A percentile compares a stretch with the other conserved stretches of the same genome.
phyloP scores from a whole-genome alignment of 148 eudicot species.

The Drosera capensis region DNA sequence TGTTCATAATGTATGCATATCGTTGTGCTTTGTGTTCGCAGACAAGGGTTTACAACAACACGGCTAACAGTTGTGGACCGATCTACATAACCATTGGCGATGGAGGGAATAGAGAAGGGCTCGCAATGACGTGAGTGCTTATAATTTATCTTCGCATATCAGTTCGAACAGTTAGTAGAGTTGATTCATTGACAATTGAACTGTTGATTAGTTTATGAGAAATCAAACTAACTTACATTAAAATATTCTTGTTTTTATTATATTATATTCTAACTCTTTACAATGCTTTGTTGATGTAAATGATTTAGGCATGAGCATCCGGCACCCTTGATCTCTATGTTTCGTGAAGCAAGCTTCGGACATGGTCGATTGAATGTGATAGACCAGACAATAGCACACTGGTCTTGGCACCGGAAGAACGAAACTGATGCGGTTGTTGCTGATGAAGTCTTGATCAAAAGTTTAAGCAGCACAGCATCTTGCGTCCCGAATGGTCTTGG shows the following conservation, averaged over 20 bases:
- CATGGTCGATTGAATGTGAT: slow-evolving; percentile 62
- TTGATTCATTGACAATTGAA: no score
- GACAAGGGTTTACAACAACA: slow-evolving; percentile 56
- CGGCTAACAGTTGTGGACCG: slow-evolving; percentile 62
- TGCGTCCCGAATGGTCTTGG: slow-evolving; percentile 12
- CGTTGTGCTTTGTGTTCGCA: slow-evolving; percentile 2
- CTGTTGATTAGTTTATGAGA: no score
- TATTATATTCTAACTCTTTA: background rate
- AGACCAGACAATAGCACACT: slow-evolving; percentile 56
- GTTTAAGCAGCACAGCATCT: slow-evolving; percentile 20
- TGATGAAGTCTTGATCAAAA: slow-evolving; percentile 45
- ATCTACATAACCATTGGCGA: slow-evolving; percentile 79
- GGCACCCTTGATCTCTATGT: slow-evolving; percentile 42
- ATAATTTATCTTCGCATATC: background rate
- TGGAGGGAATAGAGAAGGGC: slow-evolving; percentile 78
- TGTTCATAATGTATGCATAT: background rate
- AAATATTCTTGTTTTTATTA: background rate
- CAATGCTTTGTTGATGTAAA: background rate
- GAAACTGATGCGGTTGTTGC: slow-evolving; percentile 28
- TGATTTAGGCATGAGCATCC: slow-evolving; percentile 38
- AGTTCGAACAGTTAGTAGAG: no score
- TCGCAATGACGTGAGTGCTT: slow-evolving; percentile 41
- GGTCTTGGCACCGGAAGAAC: slow-evolving; percentile 73
- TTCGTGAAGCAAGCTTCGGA: slow-evolving; percentile 68
- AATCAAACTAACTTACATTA: no score